Evolutionary conservation across 2,329 filamentous ascomycete species (phyloP).

Genomic region (Zymoseptoria brevis): DNA sequence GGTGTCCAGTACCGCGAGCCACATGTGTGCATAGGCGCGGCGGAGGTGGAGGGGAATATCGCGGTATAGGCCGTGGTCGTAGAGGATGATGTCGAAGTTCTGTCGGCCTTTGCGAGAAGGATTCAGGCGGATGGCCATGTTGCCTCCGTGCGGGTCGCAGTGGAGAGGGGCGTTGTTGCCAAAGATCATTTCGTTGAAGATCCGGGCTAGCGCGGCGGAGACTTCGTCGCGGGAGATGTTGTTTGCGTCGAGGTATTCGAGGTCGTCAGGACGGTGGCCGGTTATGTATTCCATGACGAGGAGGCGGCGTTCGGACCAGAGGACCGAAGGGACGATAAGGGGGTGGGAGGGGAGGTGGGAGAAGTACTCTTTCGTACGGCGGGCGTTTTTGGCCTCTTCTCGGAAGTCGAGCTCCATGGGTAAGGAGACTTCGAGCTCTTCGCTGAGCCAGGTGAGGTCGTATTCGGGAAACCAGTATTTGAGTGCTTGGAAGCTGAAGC

Average conservation of each 20-base stretch:
- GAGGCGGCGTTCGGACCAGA: conserved; percentile 83
- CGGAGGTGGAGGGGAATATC: conserved; percentile 74
- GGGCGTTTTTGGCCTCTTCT: conserved; percentile 77
- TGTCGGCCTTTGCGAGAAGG: conserved; percentile 45
- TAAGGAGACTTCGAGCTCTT: conserved; percentile 84
- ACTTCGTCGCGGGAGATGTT: conserved; percentile 92
- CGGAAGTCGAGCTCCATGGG: conserved; percentile 88
- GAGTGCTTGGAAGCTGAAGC: conserved; percentile 80
- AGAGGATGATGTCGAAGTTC: conserved; percentile 93
- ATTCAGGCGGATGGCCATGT: conserved; percentile 84
- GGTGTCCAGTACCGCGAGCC: conserved; percentile 89
- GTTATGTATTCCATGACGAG: conserved; percentile 92
- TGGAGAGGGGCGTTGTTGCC: conserved; percentile 80
- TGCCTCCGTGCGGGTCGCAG: conserved; percentile 94
- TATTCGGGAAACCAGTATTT: conserved; percentile 96
- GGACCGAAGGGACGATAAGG: conserved; percentile 77
- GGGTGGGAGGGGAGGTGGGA: conserved; percentile 64
- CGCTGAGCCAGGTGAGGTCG: conserved; percentile 89
- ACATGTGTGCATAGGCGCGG: conserved; percentile 89
- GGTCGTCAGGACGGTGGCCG: conserved; percentile 79
- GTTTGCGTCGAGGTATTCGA: conserved; percentile 75
- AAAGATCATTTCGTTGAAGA: conserved; percentile 99
- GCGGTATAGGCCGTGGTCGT: conserved; percentile 94
- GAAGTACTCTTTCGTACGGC: conserved; percentile 73
- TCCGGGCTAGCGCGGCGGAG: conserved; percentile 76